phyloP scores from a whole-genome alignment of 2,329 filamentous ascomycete genomes.

The Penicillium capsulatum region DNA sequence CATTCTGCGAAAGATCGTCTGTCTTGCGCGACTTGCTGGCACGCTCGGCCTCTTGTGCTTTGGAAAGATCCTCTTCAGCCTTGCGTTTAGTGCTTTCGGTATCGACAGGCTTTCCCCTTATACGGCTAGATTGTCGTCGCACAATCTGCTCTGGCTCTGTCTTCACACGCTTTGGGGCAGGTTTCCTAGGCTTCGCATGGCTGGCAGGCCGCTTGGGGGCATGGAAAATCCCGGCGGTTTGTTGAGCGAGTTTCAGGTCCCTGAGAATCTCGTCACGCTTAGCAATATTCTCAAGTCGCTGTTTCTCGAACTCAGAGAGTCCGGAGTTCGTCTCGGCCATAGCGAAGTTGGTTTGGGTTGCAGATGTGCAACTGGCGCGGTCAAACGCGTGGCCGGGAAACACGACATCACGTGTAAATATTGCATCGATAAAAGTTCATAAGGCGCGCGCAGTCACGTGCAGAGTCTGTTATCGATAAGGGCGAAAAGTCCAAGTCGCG shows the following conservation, averaged over 20 bases:
- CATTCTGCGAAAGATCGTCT: slow-evolving; percentile 65
- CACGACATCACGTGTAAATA: neutral
- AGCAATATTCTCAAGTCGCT: slow-evolving; percentile 70
- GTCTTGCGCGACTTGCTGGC: slow-evolving; percentile 62
- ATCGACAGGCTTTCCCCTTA: slow-evolving; percentile 61
- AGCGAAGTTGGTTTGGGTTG: slow-evolving; percentile 18
- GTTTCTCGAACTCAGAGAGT: slow-evolving; percentile 73
- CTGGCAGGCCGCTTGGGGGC: slow-evolving; percentile 49
- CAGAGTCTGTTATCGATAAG: too few species aligned
- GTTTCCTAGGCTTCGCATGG: slow-evolving; percentile 47
- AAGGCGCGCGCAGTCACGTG: neutral
- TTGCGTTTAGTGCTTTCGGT: slow-evolving; percentile 66
- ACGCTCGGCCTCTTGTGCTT: slow-evolving; percentile 53
- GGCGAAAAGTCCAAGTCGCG: neutral
- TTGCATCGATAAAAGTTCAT: too few species aligned
- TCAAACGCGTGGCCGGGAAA: too few species aligned
- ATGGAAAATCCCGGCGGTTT: slow-evolving; percentile 63
- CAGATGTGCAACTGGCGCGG: neutral
- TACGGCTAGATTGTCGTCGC: slow-evolving; percentile 57
- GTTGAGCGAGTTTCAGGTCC: slow-evolving; percentile 61
- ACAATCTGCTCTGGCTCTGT: slow-evolving; percentile 54
- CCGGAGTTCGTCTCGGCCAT: slow-evolving; percentile 51
- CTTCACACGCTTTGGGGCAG: slow-evolving; percentile 57
- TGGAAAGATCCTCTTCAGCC: slow-evolving; percentile 60
- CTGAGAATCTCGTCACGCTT: slow-evolving; percentile 79